A percentile compares a stretch with the other conserved stretches of the same genome.
Evolutionary conservation across 495 filamentous ascomycete species (phyloP).

Genomic region (Hypoxylon subgilvum): DNA sequence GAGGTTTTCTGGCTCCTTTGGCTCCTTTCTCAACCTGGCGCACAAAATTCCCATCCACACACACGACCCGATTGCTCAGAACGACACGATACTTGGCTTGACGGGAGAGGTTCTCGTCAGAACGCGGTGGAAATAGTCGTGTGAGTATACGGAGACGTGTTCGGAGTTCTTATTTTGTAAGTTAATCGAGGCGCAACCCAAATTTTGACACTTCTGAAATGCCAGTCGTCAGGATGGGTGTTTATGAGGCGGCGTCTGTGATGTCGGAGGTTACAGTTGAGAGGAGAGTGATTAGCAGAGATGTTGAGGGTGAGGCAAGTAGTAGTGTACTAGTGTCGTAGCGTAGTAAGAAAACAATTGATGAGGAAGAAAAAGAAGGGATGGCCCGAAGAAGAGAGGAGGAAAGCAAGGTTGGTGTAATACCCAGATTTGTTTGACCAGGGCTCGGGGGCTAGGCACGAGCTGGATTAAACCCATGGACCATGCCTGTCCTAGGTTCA

Average conservation of each 20-base stretch:
- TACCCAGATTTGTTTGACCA: constrained; percentile 41
- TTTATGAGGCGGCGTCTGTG: constrained; percentile 1
- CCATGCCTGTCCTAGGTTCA: no score
- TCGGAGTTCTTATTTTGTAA: background rate
- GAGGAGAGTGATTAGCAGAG: no score
- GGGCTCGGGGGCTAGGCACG: constrained; percentile 38
- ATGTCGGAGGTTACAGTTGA: no score
- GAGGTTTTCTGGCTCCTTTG: background rate
- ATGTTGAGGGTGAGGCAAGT: constrained; percentile 19
- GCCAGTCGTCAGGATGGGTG: no score
- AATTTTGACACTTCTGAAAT: no score
- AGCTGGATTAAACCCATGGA: constrained; percentile 35
- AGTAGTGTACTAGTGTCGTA: constrained; percentile 5
- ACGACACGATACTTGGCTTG: constrained; percentile 23
- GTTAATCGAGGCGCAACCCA: constrained; percentile 9
- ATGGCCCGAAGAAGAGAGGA: constrained; percentile 33
- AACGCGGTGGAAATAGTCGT: constrained; percentile 30
- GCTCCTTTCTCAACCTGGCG: constrained; percentile 8
- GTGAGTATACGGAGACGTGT: background rate
- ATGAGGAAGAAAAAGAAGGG: constrained; percentile 32
- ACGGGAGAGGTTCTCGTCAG: constrained; percentile 26
- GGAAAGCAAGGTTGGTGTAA: constrained; percentile 37
- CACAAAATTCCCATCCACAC: constrained; percentile 17
- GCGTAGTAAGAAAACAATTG: constrained; percentile 17
- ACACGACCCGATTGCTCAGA: constrained; percentile 30